Evolutionary conservation across 2,329 filamentous ascomycete genomes (phyloP).

Genomic region (Calonectria multiphialidica): DNA sequence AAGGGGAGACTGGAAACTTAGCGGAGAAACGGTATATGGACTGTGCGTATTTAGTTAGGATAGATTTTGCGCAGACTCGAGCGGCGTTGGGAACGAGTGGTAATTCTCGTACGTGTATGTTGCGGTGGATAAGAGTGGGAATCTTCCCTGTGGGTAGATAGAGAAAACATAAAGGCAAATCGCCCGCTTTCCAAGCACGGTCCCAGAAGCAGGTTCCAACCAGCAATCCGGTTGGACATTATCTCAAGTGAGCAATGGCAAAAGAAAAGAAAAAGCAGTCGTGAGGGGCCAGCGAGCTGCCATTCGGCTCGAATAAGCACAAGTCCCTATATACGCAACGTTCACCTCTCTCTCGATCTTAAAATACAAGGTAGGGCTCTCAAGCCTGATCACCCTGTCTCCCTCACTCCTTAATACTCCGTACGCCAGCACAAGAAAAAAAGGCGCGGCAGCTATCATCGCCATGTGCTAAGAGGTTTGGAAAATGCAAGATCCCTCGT

Average conservation of each 20-base stretch:
- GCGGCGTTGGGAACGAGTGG: constrained; percentile 42
- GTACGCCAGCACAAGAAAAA: constrained; percentile 29
- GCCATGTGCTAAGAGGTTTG: constrained; percentile 18
- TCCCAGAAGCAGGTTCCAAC: background rate
- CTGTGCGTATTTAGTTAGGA: constrained; percentile 26
- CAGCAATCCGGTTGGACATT: background rate
- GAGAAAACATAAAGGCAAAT: constrained; percentile 5
- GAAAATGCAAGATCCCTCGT: constrained; percentile 22
- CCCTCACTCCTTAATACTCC: constrained; percentile 32
- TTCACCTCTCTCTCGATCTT: background rate
- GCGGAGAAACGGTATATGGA: background rate
- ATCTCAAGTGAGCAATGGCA: background rate
- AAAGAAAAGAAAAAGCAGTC: constrained; percentile 15
- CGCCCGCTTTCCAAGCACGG: background rate
- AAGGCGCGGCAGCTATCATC: constrained; percentile 13
- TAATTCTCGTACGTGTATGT: constrained; percentile 17
- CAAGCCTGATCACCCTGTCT: background rate
- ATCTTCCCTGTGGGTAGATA: constrained; percentile 23
- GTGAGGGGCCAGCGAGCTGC: background rate
- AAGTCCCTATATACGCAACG: background rate
- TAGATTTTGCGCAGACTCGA: constrained; percentile 32
- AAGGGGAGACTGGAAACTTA: background rate
- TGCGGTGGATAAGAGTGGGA: constrained; percentile 24
- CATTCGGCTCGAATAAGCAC: constrained; percentile 7
- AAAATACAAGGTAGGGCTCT: background rate